A percentile compares a stretch with the other conserved stretches of the same genome.
Evolutionary conservation across 2,329 filamentous ascomycete genomes (phyloP).

Genomic region (Lizonia empirigonia): DNA sequence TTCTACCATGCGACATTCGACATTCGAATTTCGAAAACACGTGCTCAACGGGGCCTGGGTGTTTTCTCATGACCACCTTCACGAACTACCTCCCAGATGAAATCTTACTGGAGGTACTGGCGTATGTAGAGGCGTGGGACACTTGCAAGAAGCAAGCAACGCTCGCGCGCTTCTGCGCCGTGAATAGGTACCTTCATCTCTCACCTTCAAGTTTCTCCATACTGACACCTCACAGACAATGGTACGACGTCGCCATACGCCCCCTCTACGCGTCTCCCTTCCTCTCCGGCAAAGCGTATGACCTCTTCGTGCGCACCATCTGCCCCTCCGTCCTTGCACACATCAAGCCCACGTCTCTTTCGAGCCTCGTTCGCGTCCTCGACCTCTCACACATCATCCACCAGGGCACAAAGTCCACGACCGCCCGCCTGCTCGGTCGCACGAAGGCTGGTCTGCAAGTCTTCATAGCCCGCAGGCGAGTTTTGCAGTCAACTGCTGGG

Average conservation of each 20-base stretch:
- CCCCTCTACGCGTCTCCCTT: conserved; percentile 60
- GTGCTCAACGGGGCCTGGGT: too few species aligned
- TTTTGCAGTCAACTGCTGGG: conserved; percentile 63
- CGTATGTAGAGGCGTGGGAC: conserved; percentile 46
- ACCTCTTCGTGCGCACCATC: conserved; percentile 60
- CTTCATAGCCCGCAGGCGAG: conserved; percentile 65
- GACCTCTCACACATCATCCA: conserved; percentile 63
- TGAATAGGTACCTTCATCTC: conserved; percentile 32
- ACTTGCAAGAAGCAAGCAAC: conserved; percentile 50
- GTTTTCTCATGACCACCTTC: conserved; percentile 4
- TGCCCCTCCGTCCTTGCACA: conserved; percentile 59
- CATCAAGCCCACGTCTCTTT: conserved; percentile 55
- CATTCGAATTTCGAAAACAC: neutral
- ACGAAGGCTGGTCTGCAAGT: conserved; percentile 58
- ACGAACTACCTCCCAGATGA: conserved; percentile 59
- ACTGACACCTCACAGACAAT: conserved; percentile 50
- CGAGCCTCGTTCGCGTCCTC: conserved; percentile 58
- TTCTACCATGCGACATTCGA: conserved; percentile 2
- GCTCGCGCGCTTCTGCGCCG: conserved; percentile 58
- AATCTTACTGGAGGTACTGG: conserved; percentile 58
- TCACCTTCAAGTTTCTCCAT: neutral
- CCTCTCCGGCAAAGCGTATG: conserved; percentile 59
- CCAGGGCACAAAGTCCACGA: conserved; percentile 62
- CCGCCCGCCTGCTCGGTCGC: conserved; percentile 61
- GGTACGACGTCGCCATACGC: conserved; percentile 60